phyloP scores from a whole-genome alignment of 2,329 filamentous ascomycete species.

The Diaporthe ilicicola region DNA sequence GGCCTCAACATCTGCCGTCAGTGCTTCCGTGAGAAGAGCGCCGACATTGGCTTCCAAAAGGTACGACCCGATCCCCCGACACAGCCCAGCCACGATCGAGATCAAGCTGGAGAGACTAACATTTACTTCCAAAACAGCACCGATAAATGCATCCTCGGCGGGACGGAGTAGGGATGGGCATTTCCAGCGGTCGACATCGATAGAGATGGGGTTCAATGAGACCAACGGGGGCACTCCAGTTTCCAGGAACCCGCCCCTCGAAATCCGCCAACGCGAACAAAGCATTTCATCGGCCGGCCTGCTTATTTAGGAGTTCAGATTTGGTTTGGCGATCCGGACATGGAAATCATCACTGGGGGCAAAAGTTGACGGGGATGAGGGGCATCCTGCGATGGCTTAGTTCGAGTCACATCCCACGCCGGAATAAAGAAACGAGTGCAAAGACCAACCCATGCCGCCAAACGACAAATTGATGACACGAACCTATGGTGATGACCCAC shows the following conservation, averaged over 20 bases:
- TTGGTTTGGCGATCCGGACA: conserved; percentile 33
- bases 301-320: conserved; percentile 35
- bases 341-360: conserved; percentile 29
- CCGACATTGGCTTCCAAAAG: conserved; percentile 79
- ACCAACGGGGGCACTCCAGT: not conserved
- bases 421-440: conserved; percentile 34
- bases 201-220: conserved; percentile 13
- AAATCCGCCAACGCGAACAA: conserved; percentile 26
- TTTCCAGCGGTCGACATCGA: conserved; percentile 27
- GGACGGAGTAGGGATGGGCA: conserved; percentile 26
- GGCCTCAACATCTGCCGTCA: conserved; percentile 89
- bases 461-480: not conserved
- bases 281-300: conserved; percentile 29
- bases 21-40: conserved; percentile 79
- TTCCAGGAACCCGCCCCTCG: conserved; percentile 22
- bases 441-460: conserved; percentile 3
- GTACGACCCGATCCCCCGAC: conserved; percentile 49
- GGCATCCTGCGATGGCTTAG: conserved; percentile 31
- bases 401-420: conserved; percentile 29
- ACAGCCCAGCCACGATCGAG: not conserved
- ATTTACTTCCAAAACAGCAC: conserved; percentile 10
- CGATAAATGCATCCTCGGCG: conserved; percentile 32
- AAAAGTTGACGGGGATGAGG: conserved; percentile 22
- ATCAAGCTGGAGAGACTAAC: not conserved
- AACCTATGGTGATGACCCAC: not conserved